Base-by-base conservation (phyloP, 2,329 filamentous ascomycete species). In the Zymoseptoria crescenta region DNA sequence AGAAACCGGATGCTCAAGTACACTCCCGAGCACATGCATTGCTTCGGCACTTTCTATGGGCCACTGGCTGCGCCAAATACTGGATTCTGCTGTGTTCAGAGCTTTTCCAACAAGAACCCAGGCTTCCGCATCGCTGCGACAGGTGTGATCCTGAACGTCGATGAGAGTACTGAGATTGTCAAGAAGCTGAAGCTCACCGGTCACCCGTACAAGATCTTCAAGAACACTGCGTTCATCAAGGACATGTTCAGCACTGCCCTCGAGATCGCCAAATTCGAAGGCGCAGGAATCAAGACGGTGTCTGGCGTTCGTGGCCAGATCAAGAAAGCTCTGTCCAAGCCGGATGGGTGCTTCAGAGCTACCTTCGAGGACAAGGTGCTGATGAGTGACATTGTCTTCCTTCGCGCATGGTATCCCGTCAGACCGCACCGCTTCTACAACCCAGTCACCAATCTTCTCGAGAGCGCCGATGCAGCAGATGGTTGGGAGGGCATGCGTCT, bases 331-430 rank as follows among this genome's bases (percentile, higher is more conserved):
- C 81, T 99, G 0, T 87, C 86, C 73, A 96, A 96, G 69, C 93
- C 94, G 1, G 94, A 99, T 65, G 94, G 94, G 54, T 88, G 93
- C 76, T 97, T 95, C 84, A 86, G 95, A 69, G 94, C 94, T 24
- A 97, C 94, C 0, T 99, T 99, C 68, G 94, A 99, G 75, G 94
- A 99, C 82, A 99, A 97, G 79, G 90, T 99, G 62, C 81, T 99
- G 55, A 91, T 96, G 83, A 91, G 87, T 74, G 94, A 99, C 73
- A 95, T 99, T 66, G 89, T 97, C 62, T 97, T 99, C 80, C 77
- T 99, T 48, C 85, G 94, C 54, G 93, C 94, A 1, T 99, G 95
- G 95, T 97, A 95, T 75, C 91, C 94, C 8, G 87, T 99, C 74
- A 91, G 91, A 70, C 94, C 94, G 1, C 91, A 91, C 74, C 87